Evolutionary conservation across 1,139 yeast species (phyloP).

Genomic region (Suhomyces choctaworum): DNA sequence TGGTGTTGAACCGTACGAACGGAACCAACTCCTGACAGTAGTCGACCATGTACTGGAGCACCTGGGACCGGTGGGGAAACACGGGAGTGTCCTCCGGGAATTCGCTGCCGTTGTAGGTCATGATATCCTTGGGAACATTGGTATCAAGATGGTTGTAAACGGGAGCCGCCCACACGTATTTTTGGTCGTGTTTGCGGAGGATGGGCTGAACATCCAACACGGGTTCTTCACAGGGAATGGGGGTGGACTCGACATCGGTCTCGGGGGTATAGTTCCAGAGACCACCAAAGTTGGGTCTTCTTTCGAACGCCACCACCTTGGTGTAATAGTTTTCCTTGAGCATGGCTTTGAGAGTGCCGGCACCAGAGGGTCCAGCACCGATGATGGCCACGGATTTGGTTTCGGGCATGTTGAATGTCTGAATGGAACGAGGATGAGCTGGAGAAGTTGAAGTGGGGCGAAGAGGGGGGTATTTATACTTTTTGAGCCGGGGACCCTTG

Average conservation of each 20-base stretch:
- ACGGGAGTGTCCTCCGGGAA: conserved; percentile 41
- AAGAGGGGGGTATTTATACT: conserved; percentile 1
- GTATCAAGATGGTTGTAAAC: conserved; percentile 57
- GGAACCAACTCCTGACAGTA: conserved; percentile 39
- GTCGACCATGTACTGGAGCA: conserved; percentile 45
- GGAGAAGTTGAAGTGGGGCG: neutral
- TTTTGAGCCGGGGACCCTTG: neutral
- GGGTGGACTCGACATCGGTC: conserved; percentile 17
- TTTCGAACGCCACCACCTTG: conserved; percentile 49
- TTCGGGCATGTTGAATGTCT: conserved; percentile 2
- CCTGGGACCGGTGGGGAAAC: conserved; percentile 53
- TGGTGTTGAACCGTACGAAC: conserved; percentile 37
- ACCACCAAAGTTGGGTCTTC: conserved; percentile 51
- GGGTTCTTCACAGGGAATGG: conserved; percentile 24
- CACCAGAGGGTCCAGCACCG: conserved; percentile 74
- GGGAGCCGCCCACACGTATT: conserved; percentile 41
- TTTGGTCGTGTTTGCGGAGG: conserved; percentile 17
- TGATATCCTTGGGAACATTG: conserved; percentile 57
- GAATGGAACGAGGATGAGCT: neutral
- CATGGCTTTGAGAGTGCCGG: conserved; percentile 57
- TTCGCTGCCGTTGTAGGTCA: conserved; percentile 54
- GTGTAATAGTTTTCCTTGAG: conserved; percentile 28
- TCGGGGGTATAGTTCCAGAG: conserved; percentile 49
- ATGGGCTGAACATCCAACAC: conserved; percentile 20
- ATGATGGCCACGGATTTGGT: conserved; percentile 47